phyloP scores from a whole-genome alignment of 345 rosid genomes.

The Eucalyptus albens region DNA sequence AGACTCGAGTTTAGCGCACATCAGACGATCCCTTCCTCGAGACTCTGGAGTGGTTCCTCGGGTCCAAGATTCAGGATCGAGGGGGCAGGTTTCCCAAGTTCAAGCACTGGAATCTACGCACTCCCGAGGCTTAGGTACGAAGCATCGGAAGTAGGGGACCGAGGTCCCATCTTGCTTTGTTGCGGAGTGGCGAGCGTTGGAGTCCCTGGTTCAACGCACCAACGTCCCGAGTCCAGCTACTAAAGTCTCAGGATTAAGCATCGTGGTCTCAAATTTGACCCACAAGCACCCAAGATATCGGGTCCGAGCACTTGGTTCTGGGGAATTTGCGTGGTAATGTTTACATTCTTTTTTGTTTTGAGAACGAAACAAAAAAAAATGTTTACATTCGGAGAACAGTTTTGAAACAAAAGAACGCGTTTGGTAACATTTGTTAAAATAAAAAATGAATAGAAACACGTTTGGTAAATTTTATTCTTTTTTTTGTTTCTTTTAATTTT shows the following conservation, averaged over 20 bases:
- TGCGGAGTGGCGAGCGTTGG: neutral
- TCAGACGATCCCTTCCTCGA: neutral
- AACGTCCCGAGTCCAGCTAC: accelerated
- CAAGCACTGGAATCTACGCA: too few relatives aligned
- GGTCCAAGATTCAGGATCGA: too few relatives aligned
- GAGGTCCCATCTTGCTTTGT: neutral
- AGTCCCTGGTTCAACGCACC: accelerated
- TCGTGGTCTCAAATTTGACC: neutral
- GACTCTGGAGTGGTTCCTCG: neutral
- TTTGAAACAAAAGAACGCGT: too few relatives aligned
- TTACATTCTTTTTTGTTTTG: too few relatives aligned
- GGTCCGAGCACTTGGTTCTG: neutral
- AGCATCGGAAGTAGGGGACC: neutral
- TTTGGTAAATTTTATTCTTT: too few relatives aligned
- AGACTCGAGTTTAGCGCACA: neutral
- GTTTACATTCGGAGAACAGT: too few relatives aligned
- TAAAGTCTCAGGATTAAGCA: neutral
- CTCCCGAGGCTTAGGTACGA: neutral
- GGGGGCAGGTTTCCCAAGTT: too few relatives aligned
- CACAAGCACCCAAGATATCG: neutral
- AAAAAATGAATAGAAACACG: too few relatives aligned
- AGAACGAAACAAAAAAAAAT: too few relatives aligned
- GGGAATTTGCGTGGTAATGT: too few relatives aligned
- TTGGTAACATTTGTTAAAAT: too few relatives aligned
- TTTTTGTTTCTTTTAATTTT: too few relatives aligned